These are phyloP conservation scores for Karstenula rhodostoma DNA, from an alignment of 2,329 filamentous ascomycete genomes.

Conservation along the genomic window DNA sequence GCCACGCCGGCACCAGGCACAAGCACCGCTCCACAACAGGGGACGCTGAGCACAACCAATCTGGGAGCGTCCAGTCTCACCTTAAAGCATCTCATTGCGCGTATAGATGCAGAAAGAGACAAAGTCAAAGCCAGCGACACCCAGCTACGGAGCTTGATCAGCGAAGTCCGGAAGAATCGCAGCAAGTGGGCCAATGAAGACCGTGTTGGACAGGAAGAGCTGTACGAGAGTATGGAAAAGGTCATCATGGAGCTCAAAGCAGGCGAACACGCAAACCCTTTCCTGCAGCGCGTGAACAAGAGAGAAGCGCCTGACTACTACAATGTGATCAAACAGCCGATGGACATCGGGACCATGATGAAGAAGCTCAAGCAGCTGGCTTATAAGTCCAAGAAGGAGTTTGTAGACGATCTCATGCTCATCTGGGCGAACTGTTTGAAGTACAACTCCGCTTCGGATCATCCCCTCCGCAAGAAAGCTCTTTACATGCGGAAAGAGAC, in stretches of 20 bases:
- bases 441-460: conserved; percentile 90
- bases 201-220: conserved; percentile 94
- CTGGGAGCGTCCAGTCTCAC: conserved; percentile 95
- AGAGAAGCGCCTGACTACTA: conserved; percentile 97
- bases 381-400: conserved; percentile 81
- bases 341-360: conserved; percentile 98
- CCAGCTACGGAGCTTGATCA: conserved; percentile 90
- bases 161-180: conserved; percentile 95
- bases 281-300: conserved; percentile 93
- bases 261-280: conserved; percentile 96
- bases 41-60: conserved; percentile 91
- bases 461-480: conserved; percentile 89
- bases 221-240: conserved; percentile 97
- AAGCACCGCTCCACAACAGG: conserved; percentile 71
- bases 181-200: conserved; percentile 99
- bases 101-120: conserved; percentile 91
- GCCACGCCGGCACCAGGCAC: conserved; percentile 61
- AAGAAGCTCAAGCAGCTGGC: conserved; percentile 83
- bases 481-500: conserved; percentile 97
- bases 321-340: conserved; percentile 91
- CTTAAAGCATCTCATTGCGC: conserved; percentile 93
- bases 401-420: conserved; percentile 89
- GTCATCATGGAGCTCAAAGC: conserved; percentile 97
- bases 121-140: conserved; percentile 92
- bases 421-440: conserved; percentile 98